Evolutionary conservation across 202 grass and related monocot species (phyloP), one percentile per base, ranked within the genome.

Genomic region (Musa balbisiana): DNA sequence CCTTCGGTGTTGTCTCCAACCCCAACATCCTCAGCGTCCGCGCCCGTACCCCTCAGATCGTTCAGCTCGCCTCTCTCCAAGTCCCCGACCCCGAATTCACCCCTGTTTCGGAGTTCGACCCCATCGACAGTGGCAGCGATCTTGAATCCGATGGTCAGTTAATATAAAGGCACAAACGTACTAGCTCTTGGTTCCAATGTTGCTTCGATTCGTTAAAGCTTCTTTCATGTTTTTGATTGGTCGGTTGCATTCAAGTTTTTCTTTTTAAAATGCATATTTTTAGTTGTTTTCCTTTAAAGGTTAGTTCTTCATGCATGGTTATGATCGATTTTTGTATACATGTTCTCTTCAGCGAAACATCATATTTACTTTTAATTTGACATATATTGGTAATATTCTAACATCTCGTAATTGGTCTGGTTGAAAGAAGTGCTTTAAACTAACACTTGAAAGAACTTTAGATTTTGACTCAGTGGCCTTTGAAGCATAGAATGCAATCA

Each of bases 1-100:
- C 91, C 3, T 98, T 98, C 74, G 91, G 94, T 22, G 87, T 98
- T 19, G 88, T 98, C 22, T 74, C 91, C 11, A 98, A 98, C 79
- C 94, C 94, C 1, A 98, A 98, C 74, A 25, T 94, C 12, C 83
- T 89, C 59, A 85, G 94, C 19, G 91, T 88, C 51, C 86, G 86
- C 67, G 22, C 88, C 4, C 89, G 91, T 64, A 88, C 94, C 16
- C 81, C 84, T 49, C 29, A 67, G 49, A 83, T 93, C 64, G 77
- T 93, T 52, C 87, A 88, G 83, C 83, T 78, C 67, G 59, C 82
- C 25, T 1, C 72, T 10, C 88, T 98, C 24, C 94, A 98, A 85
- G 76, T 85, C 9, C 84, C 89, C 3, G 81, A 93, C 20, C 4
- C 73, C 62, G 82, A 75, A 20, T 80, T 79, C 9, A 84, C 69